Conservation (phyloP, 768 basidiomycete species). For the Phlegmacium glaucopus region DNA sequence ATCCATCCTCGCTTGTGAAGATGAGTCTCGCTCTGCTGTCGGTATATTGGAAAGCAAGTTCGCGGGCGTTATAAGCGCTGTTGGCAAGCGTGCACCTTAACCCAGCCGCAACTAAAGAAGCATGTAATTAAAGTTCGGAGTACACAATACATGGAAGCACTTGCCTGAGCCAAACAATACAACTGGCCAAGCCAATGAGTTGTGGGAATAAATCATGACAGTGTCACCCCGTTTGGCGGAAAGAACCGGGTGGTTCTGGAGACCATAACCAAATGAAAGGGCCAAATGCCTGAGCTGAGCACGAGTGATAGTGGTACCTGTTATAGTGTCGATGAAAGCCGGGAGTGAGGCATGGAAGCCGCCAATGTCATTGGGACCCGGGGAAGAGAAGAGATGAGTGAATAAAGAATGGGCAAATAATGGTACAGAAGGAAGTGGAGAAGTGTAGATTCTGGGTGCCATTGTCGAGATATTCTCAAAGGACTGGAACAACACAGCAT, state of each 20-base stretch:
- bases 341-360: slow-evolving; percentile 38
- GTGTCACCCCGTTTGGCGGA: slow-evolving; percentile 48
- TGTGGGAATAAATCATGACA: slow-evolving; percentile 65
- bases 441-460: slow-evolving; percentile 46
- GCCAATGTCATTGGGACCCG: slow-evolving; percentile 32
- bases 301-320: slow-evolving; percentile 55
- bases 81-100: slow-evolving; percentile 72
- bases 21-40: slow-evolving; percentile 65
- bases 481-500: no score
- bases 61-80: slow-evolving; percentile 60
- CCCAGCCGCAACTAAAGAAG: slow-evolving; percentile 54
- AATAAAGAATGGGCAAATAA: slow-evolving; percentile 43
- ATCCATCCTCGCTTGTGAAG: slow-evolving; percentile 60
- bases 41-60: slow-evolving; percentile 68
- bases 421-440: slow-evolving; percentile 34
- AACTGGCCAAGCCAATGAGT: slow-evolving; percentile 53
- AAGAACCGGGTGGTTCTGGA: slow-evolving; percentile 38
- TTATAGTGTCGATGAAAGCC: slow-evolving; percentile 66
- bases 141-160: slow-evolving; percentile 5
- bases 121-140: slow-evolving; percentile 5
- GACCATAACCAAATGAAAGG: slow-evolving; percentile 55
- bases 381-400: slow-evolving; percentile 41
- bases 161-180: slow-evolving; percentile 43
- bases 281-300: slow-evolving; percentile 48
- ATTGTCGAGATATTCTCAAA: slow-evolving; percentile 16